Evolutionary conservation across 2,329 filamentous ascomycete genomes (phyloP), one percentile per base, ranked within the genome.

Genomic region (Hymenoscyphus fructigenus): DNA sequence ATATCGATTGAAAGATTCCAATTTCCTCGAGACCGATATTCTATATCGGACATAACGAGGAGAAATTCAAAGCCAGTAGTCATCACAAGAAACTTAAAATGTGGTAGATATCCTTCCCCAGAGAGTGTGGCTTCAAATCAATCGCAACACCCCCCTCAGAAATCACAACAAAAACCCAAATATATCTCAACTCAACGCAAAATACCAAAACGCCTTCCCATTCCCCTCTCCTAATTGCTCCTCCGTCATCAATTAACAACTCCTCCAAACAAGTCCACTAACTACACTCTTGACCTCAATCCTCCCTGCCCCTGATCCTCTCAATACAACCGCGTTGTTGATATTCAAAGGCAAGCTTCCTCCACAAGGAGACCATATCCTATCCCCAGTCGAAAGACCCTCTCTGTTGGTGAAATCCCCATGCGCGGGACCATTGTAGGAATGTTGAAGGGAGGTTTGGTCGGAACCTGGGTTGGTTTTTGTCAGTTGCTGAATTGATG

Each of bases 331-430:
- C 15, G 50, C 57, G 50, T 57, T 66, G 23, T 64, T 63, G 28
- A 66, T 55, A 64, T 62, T 66, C n/a, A 66, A 26, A n/a, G 65
- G 65, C 23, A 44, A 14, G 5, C 38, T 47, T 1, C 26, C 10
- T 5, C 62, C 59, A 36, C 65, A 66, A 14, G 65, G 65, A 7
- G 59, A 62, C 65, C 65, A 66, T 17, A 66, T 29, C 17, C 10
- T 26, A 26, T 41, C 29, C 0, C 17, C 29, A 9, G 57, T n/a
- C 3, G 59, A 5, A 9, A 50, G n/a, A 7, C 5, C 20, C 44
- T 60, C 59, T 2, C 20, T 55, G n/a, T 50, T 34, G 2, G 41
- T 60, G 28, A 50, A 55, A 2, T 60, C 59, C 23, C 59, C 59
- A 23, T 29, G 17, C 12, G 29, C 3, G 4, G 59, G 59, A 1